phyloP scores from a whole-genome alignment of 345 rosid genomes.

The Cardamine occulta region DNA sequence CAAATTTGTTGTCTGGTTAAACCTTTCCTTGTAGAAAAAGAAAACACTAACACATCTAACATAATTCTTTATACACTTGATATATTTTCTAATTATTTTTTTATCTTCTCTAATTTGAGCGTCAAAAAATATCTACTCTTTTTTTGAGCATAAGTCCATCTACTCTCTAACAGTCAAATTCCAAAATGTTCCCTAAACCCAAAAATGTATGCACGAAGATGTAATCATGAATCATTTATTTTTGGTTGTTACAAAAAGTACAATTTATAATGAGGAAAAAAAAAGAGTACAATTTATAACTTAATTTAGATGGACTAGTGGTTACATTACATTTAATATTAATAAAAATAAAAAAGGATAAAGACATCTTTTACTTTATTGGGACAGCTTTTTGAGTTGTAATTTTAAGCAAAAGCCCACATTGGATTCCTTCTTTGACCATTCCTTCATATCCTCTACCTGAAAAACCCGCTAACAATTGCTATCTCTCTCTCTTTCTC shows the following conservation, averaged over 20 bases:
- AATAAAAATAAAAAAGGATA: not conserved
- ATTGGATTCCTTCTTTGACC: conserved; percentile 46
- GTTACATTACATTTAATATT: conserved; percentile 8
- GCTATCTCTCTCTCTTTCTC: not conserved
- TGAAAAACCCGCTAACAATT: conserved; percentile 39
- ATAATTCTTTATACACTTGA: too few species aligned
- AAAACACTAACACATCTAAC: too few species aligned
- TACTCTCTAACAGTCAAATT: not conserved
- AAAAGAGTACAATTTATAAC: too few species aligned
- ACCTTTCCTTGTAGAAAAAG: too few species aligned
- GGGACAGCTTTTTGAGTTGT: conserved; percentile 41
- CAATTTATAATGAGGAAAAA: too few species aligned
- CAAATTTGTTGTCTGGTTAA: not conserved
- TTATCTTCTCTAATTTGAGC: too few species aligned
- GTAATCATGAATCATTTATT: not conserved
- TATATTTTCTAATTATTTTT: too few species aligned
- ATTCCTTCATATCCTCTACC: conserved; percentile 24
- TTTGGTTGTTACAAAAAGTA: not conserved
- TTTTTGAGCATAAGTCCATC: too few species aligned
- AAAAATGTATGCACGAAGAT: not conserved
- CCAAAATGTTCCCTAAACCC: not conserved
- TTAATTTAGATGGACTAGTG: not conserved
- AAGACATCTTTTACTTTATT: conserved; percentile 37
- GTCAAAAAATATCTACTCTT: too few species aligned
- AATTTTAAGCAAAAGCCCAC: not conserved